Percentiles rank a stretch among this genome's conserved stretches.
phyloP scores from a whole-genome alignment of 2,329 filamentous ascomycete species.

The Aspergillus sp. region DNA sequence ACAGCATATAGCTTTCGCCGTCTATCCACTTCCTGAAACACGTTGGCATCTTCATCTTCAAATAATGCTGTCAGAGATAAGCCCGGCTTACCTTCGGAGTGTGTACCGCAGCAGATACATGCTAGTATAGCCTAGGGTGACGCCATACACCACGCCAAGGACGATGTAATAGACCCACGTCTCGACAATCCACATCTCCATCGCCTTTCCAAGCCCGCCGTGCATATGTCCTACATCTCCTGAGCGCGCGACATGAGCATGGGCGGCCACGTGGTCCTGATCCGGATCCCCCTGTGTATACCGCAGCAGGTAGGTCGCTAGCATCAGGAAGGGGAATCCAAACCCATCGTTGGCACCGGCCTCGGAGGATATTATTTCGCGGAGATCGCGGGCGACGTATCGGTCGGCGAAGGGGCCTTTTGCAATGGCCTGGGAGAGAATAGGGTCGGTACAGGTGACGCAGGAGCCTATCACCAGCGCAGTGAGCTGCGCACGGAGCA shows the following conservation, averaged over 20 bases:
- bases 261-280: slow-evolving; percentile 19
- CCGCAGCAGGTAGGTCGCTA: slow-evolving; percentile 58
- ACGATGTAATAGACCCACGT: slow-evolving; percentile 61
- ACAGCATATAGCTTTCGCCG: slow-evolving; percentile 54
- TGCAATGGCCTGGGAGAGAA: slow-evolving; percentile 62
- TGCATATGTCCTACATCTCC: slow-evolving; percentile 52
- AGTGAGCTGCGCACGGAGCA: slow-evolving; percentile 37
- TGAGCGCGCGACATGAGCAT: slow-evolving; percentile 22
- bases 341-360: slow-evolving; percentile 64
- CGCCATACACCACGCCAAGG: slow-evolving; percentile 54
- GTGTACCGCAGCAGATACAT: slow-evolving; percentile 48
- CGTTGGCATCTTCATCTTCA: no score
- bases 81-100: slow-evolving; percentile 25
- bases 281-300: slow-evolving; percentile 40
- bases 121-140: slow-evolving; percentile 49
- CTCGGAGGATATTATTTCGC: slow-evolving; percentile 63
- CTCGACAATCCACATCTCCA: slow-evolving; percentile 60
- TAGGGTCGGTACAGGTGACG: slow-evolving; percentile 62
- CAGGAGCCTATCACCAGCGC: slow-evolving; percentile 61
- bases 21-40: slow-evolving; percentile 53
- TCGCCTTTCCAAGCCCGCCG: slow-evolving; percentile 51
- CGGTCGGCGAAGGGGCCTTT: slow-evolving; percentile 64
- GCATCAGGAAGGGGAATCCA: slow-evolving; percentile 61
- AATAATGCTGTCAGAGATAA: no score
- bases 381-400: slow-evolving; percentile 56